These are phyloP conservation scores for Cetraspora pellucida DNA, from an alignment of 192 early-diverging fungal genomes.

Conservation along the genomic window DNA sequence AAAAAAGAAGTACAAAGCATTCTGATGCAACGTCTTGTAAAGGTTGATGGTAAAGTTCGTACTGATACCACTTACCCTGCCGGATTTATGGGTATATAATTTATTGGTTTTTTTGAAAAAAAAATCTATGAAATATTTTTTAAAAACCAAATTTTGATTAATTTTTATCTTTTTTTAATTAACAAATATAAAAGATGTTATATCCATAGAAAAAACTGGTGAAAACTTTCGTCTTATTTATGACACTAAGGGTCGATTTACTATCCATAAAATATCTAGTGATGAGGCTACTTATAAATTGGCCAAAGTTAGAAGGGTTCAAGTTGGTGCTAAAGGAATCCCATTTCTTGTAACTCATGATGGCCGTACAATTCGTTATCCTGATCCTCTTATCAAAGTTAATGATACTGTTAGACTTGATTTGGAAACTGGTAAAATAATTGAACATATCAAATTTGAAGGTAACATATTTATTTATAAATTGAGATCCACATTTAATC, in stretches of 20 bases:
- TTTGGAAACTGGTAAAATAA: conserved; percentile 90
- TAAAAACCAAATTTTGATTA: background rate
- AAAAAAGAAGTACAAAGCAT: conserved; percentile 95
- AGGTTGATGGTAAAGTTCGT: conserved; percentile 98
- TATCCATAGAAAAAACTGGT: conserved; percentile 91
- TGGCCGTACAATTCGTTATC: conserved; percentile 99
- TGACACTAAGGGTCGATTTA: conserved; percentile 99
- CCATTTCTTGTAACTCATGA: conserved; percentile 98
- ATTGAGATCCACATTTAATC: background rate
- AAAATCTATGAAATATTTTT: background rate
- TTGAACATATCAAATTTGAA: conserved; percentile 96
- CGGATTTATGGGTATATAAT: conserved; percentile 89
- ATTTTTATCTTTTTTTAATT: background rate
- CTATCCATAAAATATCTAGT: conserved; percentile 97
- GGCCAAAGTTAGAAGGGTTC: conserved; percentile 95
- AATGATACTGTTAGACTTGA: conserved; percentile 99
- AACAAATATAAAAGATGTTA: conserved; percentile 64
- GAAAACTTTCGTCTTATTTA: conserved; percentile 99
- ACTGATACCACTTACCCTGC: conserved; percentile 96
- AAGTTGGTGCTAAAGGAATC: conserved; percentile 94
- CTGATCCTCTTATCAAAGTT: conserved; percentile 98
- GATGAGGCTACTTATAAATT: conserved; percentile 99
- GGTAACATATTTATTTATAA: background rate
- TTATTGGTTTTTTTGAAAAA: background rate
- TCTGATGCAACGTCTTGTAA: conserved; percentile 97